These are phyloP conservation scores for Alternaria sp. DNA, from an alignment of 2,329 filamentous ascomycete species.

Conservation along the genomic window DNA sequence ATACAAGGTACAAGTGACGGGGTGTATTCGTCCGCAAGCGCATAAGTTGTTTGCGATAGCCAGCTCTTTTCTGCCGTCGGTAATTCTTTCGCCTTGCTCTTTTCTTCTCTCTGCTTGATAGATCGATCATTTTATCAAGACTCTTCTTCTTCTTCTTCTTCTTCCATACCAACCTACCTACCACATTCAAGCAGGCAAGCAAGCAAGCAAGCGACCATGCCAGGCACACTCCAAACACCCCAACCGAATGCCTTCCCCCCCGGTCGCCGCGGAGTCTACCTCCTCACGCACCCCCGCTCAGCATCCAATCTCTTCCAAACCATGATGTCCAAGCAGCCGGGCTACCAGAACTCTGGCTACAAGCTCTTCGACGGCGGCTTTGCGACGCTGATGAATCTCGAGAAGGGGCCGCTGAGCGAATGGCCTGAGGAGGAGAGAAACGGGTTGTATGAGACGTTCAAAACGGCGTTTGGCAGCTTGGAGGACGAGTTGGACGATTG, in stretches of 20 bases:
- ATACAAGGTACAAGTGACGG: background rate
- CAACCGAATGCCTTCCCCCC: background rate
- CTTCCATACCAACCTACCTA: background rate
- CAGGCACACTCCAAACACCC: conserved; percentile 8
- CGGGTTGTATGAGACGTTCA: conserved; percentile 11
- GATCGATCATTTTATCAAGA: background rate
- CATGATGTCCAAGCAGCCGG: conserved; percentile 26
- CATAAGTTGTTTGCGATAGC: background rate
- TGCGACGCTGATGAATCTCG: background rate
- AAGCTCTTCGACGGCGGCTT: conserved; percentile 21
- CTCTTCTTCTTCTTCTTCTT: too few species aligned
- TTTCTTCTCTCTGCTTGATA: background rate
- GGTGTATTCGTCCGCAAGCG: background rate
- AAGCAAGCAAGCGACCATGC: conserved; percentile 11
- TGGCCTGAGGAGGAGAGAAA: conserved; percentile 15
- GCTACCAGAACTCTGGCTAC: conserved; percentile 20
- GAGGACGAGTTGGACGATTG: conserved; percentile 23
- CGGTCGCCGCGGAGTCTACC: conserved; percentile 15
- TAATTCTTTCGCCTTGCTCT: background rate
- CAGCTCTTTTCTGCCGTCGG: background rate
- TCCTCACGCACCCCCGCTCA: conserved; percentile 25
- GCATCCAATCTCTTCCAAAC: conserved; percentile 27
- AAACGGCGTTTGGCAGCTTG: conserved; percentile 9
- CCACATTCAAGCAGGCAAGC: too few species aligned
- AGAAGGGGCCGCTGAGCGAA: conserved; percentile 11